Percentiles rank a stretch among this genome's conserved stretches.
Evolutionary conservation across 1,284 basidiomycete genomes (phyloP).

Genomic region (Anthracocystis walkeri): DNA sequence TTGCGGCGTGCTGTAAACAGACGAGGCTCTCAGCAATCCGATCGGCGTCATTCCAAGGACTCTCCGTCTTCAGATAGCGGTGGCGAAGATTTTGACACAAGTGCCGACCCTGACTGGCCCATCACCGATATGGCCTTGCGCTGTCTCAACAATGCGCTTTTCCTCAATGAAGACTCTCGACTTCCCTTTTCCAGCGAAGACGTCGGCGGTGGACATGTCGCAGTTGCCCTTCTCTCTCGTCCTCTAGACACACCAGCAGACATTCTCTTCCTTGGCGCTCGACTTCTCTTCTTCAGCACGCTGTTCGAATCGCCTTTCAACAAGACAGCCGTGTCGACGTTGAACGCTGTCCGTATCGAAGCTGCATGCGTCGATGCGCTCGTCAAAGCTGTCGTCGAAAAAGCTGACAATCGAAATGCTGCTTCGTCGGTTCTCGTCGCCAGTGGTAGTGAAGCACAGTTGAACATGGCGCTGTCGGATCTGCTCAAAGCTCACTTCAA

Average conservation of each 20-base stretch:
- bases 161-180: slow-evolving; percentile 50
- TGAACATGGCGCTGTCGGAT: slow-evolving; percentile 53
- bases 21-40: slow-evolving; percentile 20
- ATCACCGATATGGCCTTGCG: slow-evolving; percentile 59
- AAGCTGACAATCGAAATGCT: slow-evolving; percentile 13
- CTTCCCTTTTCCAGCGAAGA: slow-evolving; percentile 44
- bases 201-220: slow-evolving; percentile 46
- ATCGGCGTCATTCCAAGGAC: slow-evolving; percentile 19
- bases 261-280: slow-evolving; percentile 55
- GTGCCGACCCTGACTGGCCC: slow-evolving; percentile 42
- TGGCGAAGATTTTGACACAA: slow-evolving; percentile 23
- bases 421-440: slow-evolving; percentile 19
- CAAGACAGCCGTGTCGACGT: slow-evolving; percentile 48
- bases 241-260: slow-evolving; percentile 46
- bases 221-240: slow-evolving; percentile 36
- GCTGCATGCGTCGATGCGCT: slow-evolving; percentile 36
- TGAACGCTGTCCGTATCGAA: slow-evolving; percentile 37
- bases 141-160: slow-evolving; percentile 63
- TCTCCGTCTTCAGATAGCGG: slow-evolving; percentile 23
- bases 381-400: slow-evolving; percentile 24
- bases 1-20: slow-evolving; percentile 33
- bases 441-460: slow-evolving; percentile 39
- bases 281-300: slow-evolving; percentile 64
- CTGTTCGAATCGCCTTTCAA: slow-evolving; percentile 61
- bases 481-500: slow-evolving; percentile 64